phyloP scores from a whole-genome alignment of 177 flowering plant genomes.

The Telopea speciosissima region DNA sequence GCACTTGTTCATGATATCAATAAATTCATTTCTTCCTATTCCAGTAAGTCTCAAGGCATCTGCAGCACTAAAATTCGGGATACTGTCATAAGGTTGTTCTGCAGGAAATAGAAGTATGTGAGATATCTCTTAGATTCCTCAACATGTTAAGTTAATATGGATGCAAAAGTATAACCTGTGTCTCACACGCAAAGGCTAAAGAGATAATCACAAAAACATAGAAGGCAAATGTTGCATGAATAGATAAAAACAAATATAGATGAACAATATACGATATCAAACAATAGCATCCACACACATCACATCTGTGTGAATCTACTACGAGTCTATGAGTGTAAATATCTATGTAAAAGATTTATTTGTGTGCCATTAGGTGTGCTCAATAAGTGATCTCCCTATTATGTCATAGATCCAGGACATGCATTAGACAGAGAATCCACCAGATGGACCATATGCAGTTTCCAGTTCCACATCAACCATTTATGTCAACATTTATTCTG shows the following conservation, averaged over 20 bases:
- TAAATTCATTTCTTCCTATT: conserved; percentile 95
- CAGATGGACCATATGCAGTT: too few relatives aligned
- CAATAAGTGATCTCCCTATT: too few relatives aligned
- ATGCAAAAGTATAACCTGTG: not conserved
- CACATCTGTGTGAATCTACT: too few relatives aligned
- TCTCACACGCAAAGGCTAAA: not conserved
- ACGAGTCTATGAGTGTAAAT: too few relatives aligned
- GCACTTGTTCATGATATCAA: conserved; percentile 99
- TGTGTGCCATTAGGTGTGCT: too few relatives aligned
- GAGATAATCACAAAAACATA: conserved; percentile 1
- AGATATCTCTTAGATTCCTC: not conserved
- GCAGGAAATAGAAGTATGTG: conserved; percentile 23
- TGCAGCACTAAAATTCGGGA: conserved; percentile 99
- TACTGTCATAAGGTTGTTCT: conserved; percentile 99
- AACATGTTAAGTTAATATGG: conserved; percentile 4
- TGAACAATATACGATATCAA: too few relatives aligned
- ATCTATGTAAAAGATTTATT: too few relatives aligned
- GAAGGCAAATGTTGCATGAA: not conserved
- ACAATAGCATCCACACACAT: too few relatives aligned
- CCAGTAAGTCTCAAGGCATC: conserved; percentile 96
- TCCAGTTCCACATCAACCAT: too few relatives aligned
- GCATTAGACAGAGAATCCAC: too few relatives aligned
- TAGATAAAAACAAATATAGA: not conserved
- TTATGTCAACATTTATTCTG: not conserved
- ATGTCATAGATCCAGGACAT: too few relatives aligned